Base-by-base conservation (phyloP, 306 rosid genomes). In the Lagenaria siceraria region DNA sequence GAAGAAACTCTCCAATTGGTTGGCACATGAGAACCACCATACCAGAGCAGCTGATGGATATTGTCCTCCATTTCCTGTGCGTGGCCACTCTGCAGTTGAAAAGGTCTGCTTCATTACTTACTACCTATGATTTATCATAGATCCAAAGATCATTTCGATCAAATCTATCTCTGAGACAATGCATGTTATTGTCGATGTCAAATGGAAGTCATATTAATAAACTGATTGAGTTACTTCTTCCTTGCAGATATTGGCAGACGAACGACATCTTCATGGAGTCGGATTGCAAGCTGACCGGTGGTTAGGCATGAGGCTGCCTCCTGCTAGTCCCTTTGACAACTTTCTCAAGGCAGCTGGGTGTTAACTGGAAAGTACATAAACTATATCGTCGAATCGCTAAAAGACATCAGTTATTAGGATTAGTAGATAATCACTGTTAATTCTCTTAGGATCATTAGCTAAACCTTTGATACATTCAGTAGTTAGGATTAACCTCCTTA, bases 321-420 rank as follows among this genome's bases (percentile, higher is more conserved):
- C 98, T 74, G 98, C 99, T 33, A 92, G 99, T 75, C 99, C 99
- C 8, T 96, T 92, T 36, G 98, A 92, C 86, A 92, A 96, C 85
- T 96, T 96, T 76, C 98, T 96, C 82, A 92, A 85, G 87, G 98
- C 99, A 66, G 99, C 99, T 78, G 88, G 98, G 40, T 90, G 96
- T 84, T 92, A 88, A 83, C 63, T 6, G 56, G 42, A 46, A 73
- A 66, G 56, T 80, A 68, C 51, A 77, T 80, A 70, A 66, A 70
- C 40, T 14, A 70, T 5, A 14, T 70, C 8, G 8, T 77, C 33
- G 52, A 22, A 73, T 65, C 54, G 19, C 48, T 66, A 31, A 5
- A 43, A 70, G 74, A 80, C 61, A 61, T 31, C n/a, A 13, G 43
- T 43, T 29, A 9, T 15, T 79, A 43, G 78, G 59, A 78, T 78